Conservation (phyloP, 768 basidiomycete genomes). For the Boletus speciosus region DNA sequence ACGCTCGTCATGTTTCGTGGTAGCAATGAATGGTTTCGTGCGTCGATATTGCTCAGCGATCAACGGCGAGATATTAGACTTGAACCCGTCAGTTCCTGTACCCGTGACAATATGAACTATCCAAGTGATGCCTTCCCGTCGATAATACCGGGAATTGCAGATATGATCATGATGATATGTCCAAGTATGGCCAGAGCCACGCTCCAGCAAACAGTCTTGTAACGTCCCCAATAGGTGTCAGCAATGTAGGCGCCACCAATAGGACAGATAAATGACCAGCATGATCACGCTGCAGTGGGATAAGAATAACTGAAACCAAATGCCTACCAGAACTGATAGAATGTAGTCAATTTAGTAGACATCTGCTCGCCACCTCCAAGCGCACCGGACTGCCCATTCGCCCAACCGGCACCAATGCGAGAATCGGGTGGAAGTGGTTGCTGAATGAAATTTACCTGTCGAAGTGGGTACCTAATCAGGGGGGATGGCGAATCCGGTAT, state of each 20-base stretch:
- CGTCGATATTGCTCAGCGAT: constrained; percentile 72
- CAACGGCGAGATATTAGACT: constrained; percentile 73
- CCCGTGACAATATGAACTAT: constrained; percentile 56
- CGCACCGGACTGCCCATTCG: constrained; percentile 60
- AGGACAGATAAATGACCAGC: constrained; percentile 60
- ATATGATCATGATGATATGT: constrained; percentile 61
- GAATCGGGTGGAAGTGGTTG: constrained; percentile 63
- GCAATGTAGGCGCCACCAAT: constrained; percentile 70
- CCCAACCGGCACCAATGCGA: constrained; percentile 57
- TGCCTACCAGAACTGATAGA: constrained; percentile 65
- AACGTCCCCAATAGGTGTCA: constrained; percentile 69
- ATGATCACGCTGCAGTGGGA: constrained; percentile 1
- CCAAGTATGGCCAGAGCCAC: constrained; percentile 59
- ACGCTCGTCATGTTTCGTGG: constrained; percentile 53
- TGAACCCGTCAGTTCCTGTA: constrained; percentile 65
- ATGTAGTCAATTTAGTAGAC: constrained; percentile 67
- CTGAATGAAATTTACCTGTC: constrained; percentile 73
- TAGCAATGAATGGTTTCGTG: constrained; percentile 49
- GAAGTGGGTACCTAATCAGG: not conserved
- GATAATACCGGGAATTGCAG: constrained; percentile 64
- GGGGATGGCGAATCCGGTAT: not conserved
- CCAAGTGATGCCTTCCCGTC: constrained; percentile 47
- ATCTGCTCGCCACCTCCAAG: constrained; percentile 64
- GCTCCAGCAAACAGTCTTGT: constrained; percentile 66
- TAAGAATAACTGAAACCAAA: not conserved